These are phyloP conservation scores for Thelephora ganbajun DNA, from an alignment of 768 basidiomycete species.

Conservation along the genomic window DNA sequence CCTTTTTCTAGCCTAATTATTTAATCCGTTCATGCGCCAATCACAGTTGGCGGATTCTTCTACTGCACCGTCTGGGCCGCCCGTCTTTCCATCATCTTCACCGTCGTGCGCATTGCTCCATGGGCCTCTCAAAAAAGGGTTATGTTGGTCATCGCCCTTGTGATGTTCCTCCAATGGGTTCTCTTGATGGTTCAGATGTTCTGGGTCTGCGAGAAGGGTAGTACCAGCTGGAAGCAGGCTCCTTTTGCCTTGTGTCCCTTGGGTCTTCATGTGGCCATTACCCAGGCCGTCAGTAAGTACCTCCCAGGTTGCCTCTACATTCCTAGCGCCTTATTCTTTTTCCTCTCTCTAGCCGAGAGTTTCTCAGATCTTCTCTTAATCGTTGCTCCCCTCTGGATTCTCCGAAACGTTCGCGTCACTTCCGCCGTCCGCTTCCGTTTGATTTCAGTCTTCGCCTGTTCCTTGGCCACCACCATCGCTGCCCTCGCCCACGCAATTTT, in stretches of 20 bases:
- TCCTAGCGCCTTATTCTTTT: not conserved
- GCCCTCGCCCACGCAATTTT: not conserved
- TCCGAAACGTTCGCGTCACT: not conserved
- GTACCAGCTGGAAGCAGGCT: not conserved
- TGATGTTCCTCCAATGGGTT: not conserved
- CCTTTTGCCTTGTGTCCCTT: not conserved
- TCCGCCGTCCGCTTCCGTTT: not conserved
- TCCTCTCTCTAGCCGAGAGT: not conserved
- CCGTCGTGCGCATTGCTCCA: not conserved
- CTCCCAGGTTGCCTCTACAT: not conserved
- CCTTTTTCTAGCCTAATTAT: not conserved
- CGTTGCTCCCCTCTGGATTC: not conserved
- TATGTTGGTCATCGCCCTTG: not conserved
- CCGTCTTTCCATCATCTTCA: not conserved
- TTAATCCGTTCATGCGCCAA: not conserved
- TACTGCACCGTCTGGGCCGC: not conserved
- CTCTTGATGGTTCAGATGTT: not conserved
- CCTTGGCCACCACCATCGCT: not conserved
- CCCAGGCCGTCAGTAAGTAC: not conserved
- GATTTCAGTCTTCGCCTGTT: not conserved
- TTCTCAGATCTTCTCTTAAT: not conserved
- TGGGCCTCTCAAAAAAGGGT: not conserved
- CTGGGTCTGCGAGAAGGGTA: not conserved
- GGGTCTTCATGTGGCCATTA: not conserved
- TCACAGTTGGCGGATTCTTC: not conserved